Conservation (phyloP, 441 rosid species). For the Erodium chrysanthum region DNA sequence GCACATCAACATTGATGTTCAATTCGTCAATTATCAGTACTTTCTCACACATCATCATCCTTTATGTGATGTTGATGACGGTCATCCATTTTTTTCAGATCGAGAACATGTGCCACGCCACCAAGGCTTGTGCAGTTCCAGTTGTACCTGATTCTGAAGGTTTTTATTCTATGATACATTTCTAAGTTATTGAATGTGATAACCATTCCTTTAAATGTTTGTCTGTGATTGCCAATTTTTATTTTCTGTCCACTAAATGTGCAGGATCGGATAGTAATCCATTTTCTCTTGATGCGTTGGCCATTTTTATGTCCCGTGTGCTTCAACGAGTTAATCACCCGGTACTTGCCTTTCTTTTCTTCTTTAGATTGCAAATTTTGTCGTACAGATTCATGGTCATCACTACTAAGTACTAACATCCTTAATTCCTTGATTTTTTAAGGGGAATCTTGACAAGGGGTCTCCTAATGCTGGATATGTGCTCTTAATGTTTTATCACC, state of each 20-base stretch:
- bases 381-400: conserved; percentile 10
- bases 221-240: neutral
- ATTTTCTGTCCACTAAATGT: conserved; percentile 9
- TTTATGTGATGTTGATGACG: neutral
- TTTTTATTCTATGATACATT: conserved; percentile 15
- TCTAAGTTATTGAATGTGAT: conserved; percentile 1
- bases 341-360: conserved; percentile 32
- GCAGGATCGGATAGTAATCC: conserved; percentile 83
- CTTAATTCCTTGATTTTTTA: conserved; percentile 23
- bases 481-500: conserved; percentile 88
- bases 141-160: conserved; percentile 89
- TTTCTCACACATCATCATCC: neutral
- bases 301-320: conserved; percentile 81
- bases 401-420: conserved; percentile 17
- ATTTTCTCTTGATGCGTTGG: conserved; percentile 81
- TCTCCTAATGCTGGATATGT: conserved; percentile 90
- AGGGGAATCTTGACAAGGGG: conserved; percentile 90
- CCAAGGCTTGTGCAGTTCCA: conserved; percentile 74
- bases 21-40: neutral
- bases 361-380: conserved; percentile 6
- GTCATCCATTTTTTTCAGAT: conserved; percentile 36
- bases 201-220: neutral
- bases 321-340: conserved; percentile 87
- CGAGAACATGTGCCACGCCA: conserved; percentile 72
- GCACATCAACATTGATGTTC: conserved; percentile 1